Percentiles rank a stretch among this genome's conserved stretches.
Evolutionary conservation across 768 basidiomycete species (phyloP).

Genomic region (Rhizopogon roseolus): DNA sequence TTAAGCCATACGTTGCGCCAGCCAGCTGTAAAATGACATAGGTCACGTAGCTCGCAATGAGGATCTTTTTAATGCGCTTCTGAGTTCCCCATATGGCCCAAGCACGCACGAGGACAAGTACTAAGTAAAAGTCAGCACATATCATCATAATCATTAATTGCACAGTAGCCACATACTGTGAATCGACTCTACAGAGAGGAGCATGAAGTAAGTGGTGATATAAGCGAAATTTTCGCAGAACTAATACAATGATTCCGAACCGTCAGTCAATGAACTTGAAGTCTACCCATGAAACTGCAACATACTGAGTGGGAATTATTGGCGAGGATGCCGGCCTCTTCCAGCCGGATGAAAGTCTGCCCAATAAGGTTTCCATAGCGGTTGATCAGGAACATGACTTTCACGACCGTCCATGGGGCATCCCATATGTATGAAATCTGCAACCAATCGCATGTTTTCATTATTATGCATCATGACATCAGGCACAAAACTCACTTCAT

Average conservation of each 20-base stretch:
- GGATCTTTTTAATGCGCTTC: not conserved
- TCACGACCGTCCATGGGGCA: slow-evolving; percentile 9
- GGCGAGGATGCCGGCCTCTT: slow-evolving; percentile 16
- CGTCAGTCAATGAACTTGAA: not conserved
- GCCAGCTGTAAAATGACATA: not conserved
- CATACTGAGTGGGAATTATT: slow-evolving; percentile 11
- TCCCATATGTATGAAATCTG: slow-evolving; percentile 8
- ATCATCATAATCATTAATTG: not conserved
- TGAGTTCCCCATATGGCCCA: slow-evolving; percentile 18
- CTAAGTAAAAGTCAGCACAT: not conserved
- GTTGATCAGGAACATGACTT: slow-evolving; percentile 14
- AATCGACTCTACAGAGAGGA: slow-evolving; percentile 15
- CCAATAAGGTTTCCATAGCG: slow-evolving; percentile 13
- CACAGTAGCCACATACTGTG: slow-evolving; percentile 21
- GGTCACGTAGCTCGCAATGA: slow-evolving; percentile 5
- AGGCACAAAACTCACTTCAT: slow-evolving; percentile 15
- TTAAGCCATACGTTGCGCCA: not conserved
- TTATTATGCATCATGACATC: slow-evolving; percentile 7
- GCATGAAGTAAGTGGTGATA: not conserved
- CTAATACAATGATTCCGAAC: slow-evolving; percentile 1
- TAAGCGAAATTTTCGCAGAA: slow-evolving; percentile 11
- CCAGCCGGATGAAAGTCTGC: slow-evolving; percentile 15
- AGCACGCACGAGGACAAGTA: slow-evolving; percentile 19
- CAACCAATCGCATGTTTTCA: slow-evolving; percentile 3
- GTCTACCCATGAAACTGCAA: not conserved